phyloP scores from a whole-genome alignment of 306 rosid species.

The Lathyrus sativus region DNA sequence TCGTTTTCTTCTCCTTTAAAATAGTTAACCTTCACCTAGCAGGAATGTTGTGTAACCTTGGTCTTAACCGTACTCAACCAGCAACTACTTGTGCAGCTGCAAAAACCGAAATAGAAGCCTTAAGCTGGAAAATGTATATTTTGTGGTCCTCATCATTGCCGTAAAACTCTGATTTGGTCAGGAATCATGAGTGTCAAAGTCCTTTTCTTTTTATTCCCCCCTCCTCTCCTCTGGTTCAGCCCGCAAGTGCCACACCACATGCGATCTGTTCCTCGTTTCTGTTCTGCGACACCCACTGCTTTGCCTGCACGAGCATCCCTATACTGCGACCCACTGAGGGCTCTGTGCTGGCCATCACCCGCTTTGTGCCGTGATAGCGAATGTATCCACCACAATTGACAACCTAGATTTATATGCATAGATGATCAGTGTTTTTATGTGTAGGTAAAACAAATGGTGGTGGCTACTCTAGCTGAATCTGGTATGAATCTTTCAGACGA shows the following conservation, averaged over 20 bases:
- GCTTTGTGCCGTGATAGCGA: not conserved
- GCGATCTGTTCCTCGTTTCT: not conserved
- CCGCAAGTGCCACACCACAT: not conserved
- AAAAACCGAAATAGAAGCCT: not conserved
- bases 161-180: not conserved
- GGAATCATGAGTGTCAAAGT: not conserved
- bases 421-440: conserved; percentile 22
- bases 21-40: not conserved
- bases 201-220: not conserved
- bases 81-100: not conserved
- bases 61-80: not conserved
- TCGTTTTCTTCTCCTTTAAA: not conserved
- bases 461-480: conserved; percentile 91
- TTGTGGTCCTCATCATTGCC: not conserved
- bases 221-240: not conserved
- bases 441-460: conserved; percentile 95
- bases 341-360: not conserved
- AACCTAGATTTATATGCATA: conserved; percentile 12
- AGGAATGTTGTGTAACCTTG: not conserved
- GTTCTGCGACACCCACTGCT: not conserved
- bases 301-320: not conserved
- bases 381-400: not conserved
- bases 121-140: not conserved
- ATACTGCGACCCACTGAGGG: not conserved
- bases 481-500: conserved; percentile 94